Evolutionary conservation across 2,329 filamentous ascomycete genomes (phyloP).

Genomic region (Cordyceps javanica): DNA sequence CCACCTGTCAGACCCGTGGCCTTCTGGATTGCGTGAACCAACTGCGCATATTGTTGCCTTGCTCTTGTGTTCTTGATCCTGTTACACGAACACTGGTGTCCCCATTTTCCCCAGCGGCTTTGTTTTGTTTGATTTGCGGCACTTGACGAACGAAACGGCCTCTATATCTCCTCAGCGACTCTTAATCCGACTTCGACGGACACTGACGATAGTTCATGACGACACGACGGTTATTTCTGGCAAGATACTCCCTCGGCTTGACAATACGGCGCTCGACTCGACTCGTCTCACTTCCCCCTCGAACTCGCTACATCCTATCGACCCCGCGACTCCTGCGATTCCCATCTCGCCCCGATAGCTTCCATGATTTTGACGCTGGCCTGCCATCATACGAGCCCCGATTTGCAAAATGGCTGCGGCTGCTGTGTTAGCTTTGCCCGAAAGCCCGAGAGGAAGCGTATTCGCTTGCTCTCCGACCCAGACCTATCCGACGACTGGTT

Average conservation of each 20-base stretch:
- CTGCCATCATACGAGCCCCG: conserved; percentile 36
- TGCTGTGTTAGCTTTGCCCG: conserved; percentile 39
- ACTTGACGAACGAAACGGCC: conserved; percentile 8
- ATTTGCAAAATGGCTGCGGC: conserved; percentile 50
- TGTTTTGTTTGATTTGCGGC: conserved; percentile 8
- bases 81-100: background rate
- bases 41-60: background rate
- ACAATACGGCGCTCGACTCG: background rate
- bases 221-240: background rate
- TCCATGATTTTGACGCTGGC: conserved; percentile 47
- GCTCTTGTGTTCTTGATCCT: background rate
- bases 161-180: background rate
- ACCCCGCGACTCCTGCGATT: conserved; percentile 1
- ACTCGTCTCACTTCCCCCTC: background rate
- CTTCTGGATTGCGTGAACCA: background rate
- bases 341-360: conserved; percentile 26
- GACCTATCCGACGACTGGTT: conserved; percentile 30
- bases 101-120: background rate
- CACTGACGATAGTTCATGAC: background rate
- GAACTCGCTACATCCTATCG: background rate
- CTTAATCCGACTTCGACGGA: background rate
- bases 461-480: conserved; percentile 31
- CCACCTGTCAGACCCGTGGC: background rate
- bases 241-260: background rate
- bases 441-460: conserved; percentile 35